Base-by-base conservation (phyloP, 305 asterid genomes). In the Andrographis paniculata region DNA sequence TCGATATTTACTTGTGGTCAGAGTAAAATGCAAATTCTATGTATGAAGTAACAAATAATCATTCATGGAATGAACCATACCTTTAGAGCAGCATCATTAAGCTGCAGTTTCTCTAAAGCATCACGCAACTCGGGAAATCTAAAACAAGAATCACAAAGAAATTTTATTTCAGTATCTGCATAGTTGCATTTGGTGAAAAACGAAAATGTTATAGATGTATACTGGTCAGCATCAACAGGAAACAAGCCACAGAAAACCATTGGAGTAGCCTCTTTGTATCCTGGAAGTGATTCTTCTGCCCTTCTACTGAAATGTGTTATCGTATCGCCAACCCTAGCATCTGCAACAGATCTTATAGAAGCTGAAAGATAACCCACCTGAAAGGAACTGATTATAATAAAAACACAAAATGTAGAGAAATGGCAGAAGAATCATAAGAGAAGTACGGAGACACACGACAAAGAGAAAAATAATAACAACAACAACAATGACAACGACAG, bases 251-350 rank as follows among this genome's bases (percentile, higher is more conserved):
- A 91, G 65, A 91, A 91, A 61, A 91, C 99, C 99, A 91, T 84
- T 62, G 99, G 99, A 19, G 96, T 91, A 56, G 77, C 93, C 76
- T 87, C 95, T 77, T 83, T 87, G 71, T 91, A 91, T 69, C 99
- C 99, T 22, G 99, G 93, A 53, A 91, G 67, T 33, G 91, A 91
- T 61, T 79, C 69, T 58, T 79, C 83, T 31, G 96, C 95, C 69
- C 67, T 91, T 69, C 82, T 80, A 60, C 65, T 55, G 73, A 71
- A 77, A 54, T 80, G 96, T 9, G 96, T 91, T 52, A 91, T 72
- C 2, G 99, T 91, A 68, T 91, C 99, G 68, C 99, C 96, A 60
- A 91, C 99, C 78, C 99, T 83, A 60, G 99, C 99, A 80, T 91
- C 99, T 24, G 96, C 99, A 46, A 91, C 99, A 36, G 96, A 80